Conservation (phyloP, 306 rosid genomes). For the Delonix regia region DNA sequence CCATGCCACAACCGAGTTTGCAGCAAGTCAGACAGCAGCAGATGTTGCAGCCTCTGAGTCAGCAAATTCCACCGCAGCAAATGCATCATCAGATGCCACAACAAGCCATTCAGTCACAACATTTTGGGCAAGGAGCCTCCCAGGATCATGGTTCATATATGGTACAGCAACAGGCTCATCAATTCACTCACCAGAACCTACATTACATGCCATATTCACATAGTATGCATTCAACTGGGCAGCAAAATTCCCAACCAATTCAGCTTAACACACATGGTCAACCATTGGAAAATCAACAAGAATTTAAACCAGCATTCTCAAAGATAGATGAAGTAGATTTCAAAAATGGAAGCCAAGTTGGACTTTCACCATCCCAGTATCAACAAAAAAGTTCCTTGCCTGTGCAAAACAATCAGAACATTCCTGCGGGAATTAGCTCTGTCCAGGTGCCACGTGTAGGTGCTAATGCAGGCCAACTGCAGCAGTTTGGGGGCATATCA, state of each 20-base stretch:
- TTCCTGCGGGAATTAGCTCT: conserved; percentile 56
- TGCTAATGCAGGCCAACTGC: conserved; percentile 64
- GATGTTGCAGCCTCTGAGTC: conserved; percentile 59
- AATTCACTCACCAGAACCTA: conserved; percentile 61
- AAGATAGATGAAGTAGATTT: conserved; percentile 68
- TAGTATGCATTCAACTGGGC: conserved; percentile 57
- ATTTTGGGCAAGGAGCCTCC: conserved; percentile 56
- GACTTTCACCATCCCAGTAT: conserved; percentile 76
- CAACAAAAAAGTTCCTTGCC: conserved; percentile 63
- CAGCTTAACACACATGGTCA: conserved; percentile 61
- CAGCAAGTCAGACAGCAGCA: conserved; percentile 54
- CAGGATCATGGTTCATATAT: conserved; percentile 62
- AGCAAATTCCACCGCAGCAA: conserved; percentile 51
- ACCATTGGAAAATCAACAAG: conserved; percentile 67
- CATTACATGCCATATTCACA: conserved; percentile 80
- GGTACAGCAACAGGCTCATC: conserved; percentile 66
- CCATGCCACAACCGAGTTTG: conserved; percentile 54
- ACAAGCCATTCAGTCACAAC: conserved; percentile 57
- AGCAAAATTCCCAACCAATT: conserved; percentile 57
- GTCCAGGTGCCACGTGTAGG: conserved; percentile 61
- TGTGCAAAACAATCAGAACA: conserved; percentile 56
- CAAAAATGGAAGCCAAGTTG: conserved; percentile 71
- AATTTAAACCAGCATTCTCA: conserved; percentile 47
- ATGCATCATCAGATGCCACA: conserved; percentile 61
- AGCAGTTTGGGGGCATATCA: conserved; percentile 58